phyloP scores from a whole-genome alignment of 2,329 filamentous ascomycete genomes.

The Metarhizium guizhouense region DNA sequence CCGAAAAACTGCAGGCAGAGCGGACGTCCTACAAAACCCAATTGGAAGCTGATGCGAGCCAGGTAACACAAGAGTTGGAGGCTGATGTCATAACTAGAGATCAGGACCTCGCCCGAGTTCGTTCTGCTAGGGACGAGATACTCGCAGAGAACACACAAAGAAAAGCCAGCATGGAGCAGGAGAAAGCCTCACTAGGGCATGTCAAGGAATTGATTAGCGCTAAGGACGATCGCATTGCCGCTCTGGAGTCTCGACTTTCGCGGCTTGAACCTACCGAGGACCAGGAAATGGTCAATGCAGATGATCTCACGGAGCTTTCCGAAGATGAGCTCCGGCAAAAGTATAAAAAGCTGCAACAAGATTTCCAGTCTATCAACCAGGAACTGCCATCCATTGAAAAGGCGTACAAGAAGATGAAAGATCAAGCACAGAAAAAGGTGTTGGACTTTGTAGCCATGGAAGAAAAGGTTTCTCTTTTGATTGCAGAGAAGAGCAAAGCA shows the following conservation, averaged over 20 bases:
- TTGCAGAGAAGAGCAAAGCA: constrained; percentile 87
- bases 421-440: constrained; percentile 77
- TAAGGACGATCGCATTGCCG: constrained; percentile 69
- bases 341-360: constrained; percentile 65
- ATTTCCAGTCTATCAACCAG: constrained; percentile 75
- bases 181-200: constrained; percentile 59
- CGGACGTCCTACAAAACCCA: constrained; percentile 72
- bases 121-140: constrained; percentile 77
- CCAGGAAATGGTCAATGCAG: constrained; percentile 33
- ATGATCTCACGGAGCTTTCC: constrained; percentile 48
- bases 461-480: constrained; percentile 64
- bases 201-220: constrained; percentile 73
- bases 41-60: constrained; percentile 71
- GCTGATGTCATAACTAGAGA: constrained; percentile 73
- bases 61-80: constrained; percentile 67
- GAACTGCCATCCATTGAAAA: constrained; percentile 85
- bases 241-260: constrained; percentile 74
- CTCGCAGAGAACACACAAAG: constrained; percentile 72
- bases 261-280: constrained; percentile 50
- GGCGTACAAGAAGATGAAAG: constrained; percentile 84
- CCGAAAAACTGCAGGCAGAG: constrained; percentile 77
- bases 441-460: constrained; percentile 67
- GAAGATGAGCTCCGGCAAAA: constrained; percentile 65
- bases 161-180: constrained; percentile 71
- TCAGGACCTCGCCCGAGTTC: constrained; percentile 75